Conservation (phyloP, 139 green algal species). For the Coelastrella sp. region DNA sequence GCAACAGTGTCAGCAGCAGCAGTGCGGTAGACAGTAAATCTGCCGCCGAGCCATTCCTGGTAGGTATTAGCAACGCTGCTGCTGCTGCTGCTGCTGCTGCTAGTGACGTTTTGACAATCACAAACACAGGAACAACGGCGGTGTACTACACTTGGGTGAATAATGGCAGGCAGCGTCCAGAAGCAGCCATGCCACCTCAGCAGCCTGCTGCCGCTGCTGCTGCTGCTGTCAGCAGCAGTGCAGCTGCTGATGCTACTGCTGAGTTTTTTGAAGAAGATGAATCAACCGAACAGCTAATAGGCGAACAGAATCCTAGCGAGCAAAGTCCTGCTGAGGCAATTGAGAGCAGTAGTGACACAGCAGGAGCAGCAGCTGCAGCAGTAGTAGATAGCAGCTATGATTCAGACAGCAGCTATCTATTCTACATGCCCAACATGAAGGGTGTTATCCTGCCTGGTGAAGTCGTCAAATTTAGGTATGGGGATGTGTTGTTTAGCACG, state of each 20-base stretch:
- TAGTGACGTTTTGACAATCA: not conserved
- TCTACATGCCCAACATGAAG: conserved; percentile 8
- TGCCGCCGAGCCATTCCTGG: not conserved
- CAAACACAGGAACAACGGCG: conserved; percentile 20
- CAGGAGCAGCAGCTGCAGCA: not conserved
- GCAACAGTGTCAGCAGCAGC: not conserved
- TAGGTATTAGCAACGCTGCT: not conserved
- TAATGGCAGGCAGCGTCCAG: not conserved
- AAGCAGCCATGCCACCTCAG: not conserved
- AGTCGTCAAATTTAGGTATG: conserved; percentile 2
- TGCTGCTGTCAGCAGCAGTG: not conserved
- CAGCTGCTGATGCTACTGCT: not conserved
- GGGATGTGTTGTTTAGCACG: no score
- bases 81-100: conserved; percentile 19
- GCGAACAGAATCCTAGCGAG: no score
- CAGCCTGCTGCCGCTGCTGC: not conserved
- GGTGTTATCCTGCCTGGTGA: conserved; percentile 29
- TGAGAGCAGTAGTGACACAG: not conserved
- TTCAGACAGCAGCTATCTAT: not conserved
- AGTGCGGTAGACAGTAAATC: no score
- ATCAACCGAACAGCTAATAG: no score
- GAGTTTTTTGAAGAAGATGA: not conserved
- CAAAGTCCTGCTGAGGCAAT: no score
- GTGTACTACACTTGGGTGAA: conserved; percentile 37
- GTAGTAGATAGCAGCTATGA: not conserved